A percentile compares a stretch with the other conserved stretches of the same genome.
Conservation (phyloP, 495 filamentous ascomycete genomes). For the Annulohypoxylon stygium region DNA sequence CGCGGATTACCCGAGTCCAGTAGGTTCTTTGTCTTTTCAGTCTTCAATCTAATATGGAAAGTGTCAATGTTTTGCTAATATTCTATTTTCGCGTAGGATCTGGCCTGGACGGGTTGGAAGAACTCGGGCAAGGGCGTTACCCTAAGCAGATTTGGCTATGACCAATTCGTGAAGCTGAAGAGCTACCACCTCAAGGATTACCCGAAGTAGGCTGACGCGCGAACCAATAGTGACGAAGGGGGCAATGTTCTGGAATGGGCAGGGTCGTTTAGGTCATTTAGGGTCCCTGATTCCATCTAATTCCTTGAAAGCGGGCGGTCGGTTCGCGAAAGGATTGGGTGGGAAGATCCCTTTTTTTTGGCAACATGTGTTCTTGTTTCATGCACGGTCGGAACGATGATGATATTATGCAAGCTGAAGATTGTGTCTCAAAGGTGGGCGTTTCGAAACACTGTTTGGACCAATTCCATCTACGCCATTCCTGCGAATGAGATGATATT, state of each 20-base stretch:
- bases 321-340: slow-evolving; percentile 28
- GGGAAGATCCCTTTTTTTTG: slow-evolving; percentile 33
- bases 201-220: slow-evolving; percentile 66
- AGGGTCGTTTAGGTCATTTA: neutral
- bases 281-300: slow-evolving; percentile 5
- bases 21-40: slow-evolving; percentile 63
- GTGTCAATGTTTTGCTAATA: slow-evolving; percentile 36
- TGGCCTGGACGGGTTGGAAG: slow-evolving; percentile 99
- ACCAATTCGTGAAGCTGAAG: slow-evolving; percentile 95
- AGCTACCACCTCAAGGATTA: slow-evolving; percentile 95
- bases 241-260: slow-evolving; percentile 28
- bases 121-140: slow-evolving; percentile 92
- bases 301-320: slow-evolving; percentile 5
- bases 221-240: slow-evolving; percentile 26
- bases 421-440: slow-evolving; percentile 40
- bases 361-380: slow-evolving; percentile 39
- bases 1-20: slow-evolving; percentile 91
- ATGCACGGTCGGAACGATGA: slow-evolving; percentile 30
- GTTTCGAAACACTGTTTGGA: slow-evolving; percentile 44
- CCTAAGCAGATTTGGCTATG: slow-evolving; percentile 89
- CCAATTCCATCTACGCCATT: slow-evolving; percentile 36
- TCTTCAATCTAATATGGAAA: slow-evolving; percentile 35
- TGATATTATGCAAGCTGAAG: slow-evolving; percentile 39
- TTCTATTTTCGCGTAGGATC: slow-evolving; percentile 70
- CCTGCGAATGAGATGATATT: slow-evolving; percentile 23